These are phyloP conservation scores for Alternaria infectoria DNA, from an alignment of 2,329 filamentous ascomycete species.

Conservation along the genomic window DNA sequence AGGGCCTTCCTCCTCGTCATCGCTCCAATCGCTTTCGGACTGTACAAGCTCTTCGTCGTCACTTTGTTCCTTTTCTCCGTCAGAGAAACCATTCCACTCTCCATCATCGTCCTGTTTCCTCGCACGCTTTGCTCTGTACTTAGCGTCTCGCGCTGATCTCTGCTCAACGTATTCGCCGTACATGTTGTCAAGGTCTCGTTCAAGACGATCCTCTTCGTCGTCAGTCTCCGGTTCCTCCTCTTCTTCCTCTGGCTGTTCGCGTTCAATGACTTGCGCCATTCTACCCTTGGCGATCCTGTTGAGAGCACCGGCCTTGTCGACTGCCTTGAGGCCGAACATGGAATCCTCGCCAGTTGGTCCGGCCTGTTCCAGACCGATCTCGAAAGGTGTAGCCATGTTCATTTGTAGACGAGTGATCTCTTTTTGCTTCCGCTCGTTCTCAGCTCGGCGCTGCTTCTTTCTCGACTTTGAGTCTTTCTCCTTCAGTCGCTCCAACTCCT, in stretches of 20 bases:
- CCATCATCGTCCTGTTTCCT: slow-evolving; percentile 74
- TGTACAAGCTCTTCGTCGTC: slow-evolving; percentile 64
- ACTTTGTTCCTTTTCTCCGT: slow-evolving; percentile 61
- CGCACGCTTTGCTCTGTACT: slow-evolving; percentile 88
- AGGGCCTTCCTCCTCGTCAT: slow-evolving; percentile 61
- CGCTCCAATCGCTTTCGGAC: slow-evolving; percentile 69
- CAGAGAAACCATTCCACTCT: slow-evolving; percentile 90
- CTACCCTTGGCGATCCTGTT: slow-evolving; percentile 75
- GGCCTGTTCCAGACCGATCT: slow-evolving; percentile 89
- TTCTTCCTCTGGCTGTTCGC: slow-evolving; percentile 55
- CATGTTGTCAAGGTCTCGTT: slow-evolving; percentile 83
- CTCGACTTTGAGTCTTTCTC: slow-evolving; percentile 78
- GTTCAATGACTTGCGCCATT: slow-evolving; percentile 72
- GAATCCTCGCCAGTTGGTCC: slow-evolving; percentile 79
- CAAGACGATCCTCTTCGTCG: slow-evolving; percentile 80
- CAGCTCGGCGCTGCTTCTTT: slow-evolving; percentile 82
- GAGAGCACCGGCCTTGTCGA: slow-evolving; percentile 76
- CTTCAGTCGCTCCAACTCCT: slow-evolving; percentile 81
- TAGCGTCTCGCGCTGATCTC: slow-evolving; percentile 80
- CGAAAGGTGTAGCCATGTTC: slow-evolving; percentile 94
- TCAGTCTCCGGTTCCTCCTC: slow-evolving; percentile 65
- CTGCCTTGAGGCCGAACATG: slow-evolving; percentile 84
- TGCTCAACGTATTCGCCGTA: slow-evolving; percentile 86
- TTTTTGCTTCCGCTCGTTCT: slow-evolving; percentile 93
- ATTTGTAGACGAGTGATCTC: slow-evolving; percentile 97